phyloP scores from a whole-genome alignment of 805 yeast species.

The Ogataea ramenticola region DNA sequence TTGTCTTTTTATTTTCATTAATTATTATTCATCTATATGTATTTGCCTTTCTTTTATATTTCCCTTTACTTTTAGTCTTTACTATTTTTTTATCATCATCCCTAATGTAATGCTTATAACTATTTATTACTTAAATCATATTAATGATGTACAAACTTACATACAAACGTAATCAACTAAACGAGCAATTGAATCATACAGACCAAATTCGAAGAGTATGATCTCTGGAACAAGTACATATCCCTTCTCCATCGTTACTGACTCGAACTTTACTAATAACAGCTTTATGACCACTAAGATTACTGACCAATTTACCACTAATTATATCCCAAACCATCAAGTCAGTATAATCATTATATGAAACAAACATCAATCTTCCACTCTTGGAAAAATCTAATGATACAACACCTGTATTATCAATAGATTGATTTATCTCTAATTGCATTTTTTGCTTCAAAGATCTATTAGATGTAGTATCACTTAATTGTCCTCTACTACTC shows the following conservation, averaged over 20 bases:
- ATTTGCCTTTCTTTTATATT: no score
- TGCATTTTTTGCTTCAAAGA: background rate
- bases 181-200: no score
- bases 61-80: no score
- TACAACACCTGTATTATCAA: conserved; percentile 62
- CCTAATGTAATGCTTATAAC: no score
- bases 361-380: conserved; percentile 67
- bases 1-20: background rate
- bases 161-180: no score
- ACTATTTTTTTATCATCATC: no score
- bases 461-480: background rate
- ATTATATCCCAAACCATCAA: conserved; percentile 75
- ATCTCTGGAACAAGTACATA: conserved; percentile 81
- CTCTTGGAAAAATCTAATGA: conserved; percentile 67
- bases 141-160: no score
- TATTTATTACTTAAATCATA: no score
- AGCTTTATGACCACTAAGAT: conserved; percentile 56
- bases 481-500: background rate
- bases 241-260: conserved; percentile 68
- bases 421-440: conserved; percentile 18
- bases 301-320: conserved; percentile 56
- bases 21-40: no score
- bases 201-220: conserved; percentile 64
- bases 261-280: conserved; percentile 56
- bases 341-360: conserved; percentile 63